Evolutionary conservation across 2,329 filamentous ascomycete species (phyloP).

Genomic region (Pseudocercospora musae): DNA sequence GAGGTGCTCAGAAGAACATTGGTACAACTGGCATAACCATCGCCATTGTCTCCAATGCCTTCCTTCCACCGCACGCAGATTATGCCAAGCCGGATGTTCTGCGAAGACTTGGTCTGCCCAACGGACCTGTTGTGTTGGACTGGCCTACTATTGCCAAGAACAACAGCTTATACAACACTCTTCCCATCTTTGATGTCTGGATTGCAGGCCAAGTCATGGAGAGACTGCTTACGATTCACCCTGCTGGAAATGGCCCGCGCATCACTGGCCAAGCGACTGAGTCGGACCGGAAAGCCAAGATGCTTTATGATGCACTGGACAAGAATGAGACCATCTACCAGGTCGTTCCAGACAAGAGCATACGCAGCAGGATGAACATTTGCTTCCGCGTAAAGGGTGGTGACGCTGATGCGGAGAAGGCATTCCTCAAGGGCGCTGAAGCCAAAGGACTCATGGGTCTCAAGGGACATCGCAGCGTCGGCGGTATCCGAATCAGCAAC

Average conservation of each 20-base stretch:
- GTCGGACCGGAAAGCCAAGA: conserved; percentile 67
- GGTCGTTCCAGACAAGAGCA: conserved; percentile 71
- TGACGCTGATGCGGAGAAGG: conserved; percentile 65
- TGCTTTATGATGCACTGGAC: conserved; percentile 77
- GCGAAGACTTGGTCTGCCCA: conserved; percentile 69
- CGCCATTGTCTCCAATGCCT: conserved; percentile 74
- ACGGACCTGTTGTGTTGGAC: conserved; percentile 74
- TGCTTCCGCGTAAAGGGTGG: conserved; percentile 54
- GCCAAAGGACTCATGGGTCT: conserved; percentile 69
- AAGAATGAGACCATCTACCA: conserved; percentile 68
- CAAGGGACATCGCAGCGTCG: conserved; percentile 84
- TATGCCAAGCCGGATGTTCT: conserved; percentile 68
- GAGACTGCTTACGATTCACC: conserved; percentile 62
- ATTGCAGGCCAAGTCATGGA: conserved; percentile 86
- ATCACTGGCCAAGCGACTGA: conserved; percentile 74
- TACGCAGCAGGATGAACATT: conserved; percentile 88
- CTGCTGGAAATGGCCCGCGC: conserved; percentile 49
- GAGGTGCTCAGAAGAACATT: conserved; percentile 90
- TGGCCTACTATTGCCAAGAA: conserved; percentile 87
- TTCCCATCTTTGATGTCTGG: conserved; percentile 93
- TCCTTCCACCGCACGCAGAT: conserved; percentile 65
- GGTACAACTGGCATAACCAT: conserved; percentile 84
- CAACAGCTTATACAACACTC: conserved; percentile 92
- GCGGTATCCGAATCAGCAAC: conserved; percentile 80
- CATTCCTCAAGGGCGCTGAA: conserved; percentile 71